These are phyloP conservation scores for Aschersonia sp. DNA, from an alignment of 2,329 filamentous ascomycete species.

Conservation along the genomic window DNA sequence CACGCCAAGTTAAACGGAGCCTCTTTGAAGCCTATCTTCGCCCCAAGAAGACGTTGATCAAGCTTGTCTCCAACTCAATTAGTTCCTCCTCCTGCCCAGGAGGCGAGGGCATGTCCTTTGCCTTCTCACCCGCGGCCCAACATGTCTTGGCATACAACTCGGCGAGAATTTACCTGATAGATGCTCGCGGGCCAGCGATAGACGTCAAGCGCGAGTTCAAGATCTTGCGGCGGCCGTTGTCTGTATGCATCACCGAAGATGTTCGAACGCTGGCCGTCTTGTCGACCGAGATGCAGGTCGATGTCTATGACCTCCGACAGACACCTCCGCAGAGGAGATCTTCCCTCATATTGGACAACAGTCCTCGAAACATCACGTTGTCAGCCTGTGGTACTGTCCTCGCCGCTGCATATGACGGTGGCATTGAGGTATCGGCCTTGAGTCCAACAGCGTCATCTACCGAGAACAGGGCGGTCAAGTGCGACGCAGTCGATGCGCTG, in stretches of 20 bases:
- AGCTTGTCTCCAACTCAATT: conserved; percentile 68
- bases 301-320: conserved; percentile 61
- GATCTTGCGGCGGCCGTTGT: conserved; percentile 58
- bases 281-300: conserved; percentile 69
- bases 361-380: conserved; percentile 62
- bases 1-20: conserved; percentile 58
- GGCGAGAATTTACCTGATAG: conserved; percentile 67
- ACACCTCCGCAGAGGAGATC: conserved; percentile 55
- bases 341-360: conserved; percentile 63
- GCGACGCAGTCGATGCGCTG: conserved; percentile 58
- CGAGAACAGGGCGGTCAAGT: conserved; percentile 64
- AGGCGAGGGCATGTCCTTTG: conserved; percentile 76
- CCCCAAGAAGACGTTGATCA: conserved; percentile 56
- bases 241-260: conserved; percentile 67
- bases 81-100: conserved; percentile 73
- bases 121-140: conserved; percentile 60
- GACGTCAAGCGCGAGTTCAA: conserved; percentile 64
- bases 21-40: conserved; percentile 63
- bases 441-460: conserved; percentile 46
- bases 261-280: conserved; percentile 64
- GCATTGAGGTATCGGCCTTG: conserved; percentile 76
- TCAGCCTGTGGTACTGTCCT: conserved; percentile 72
- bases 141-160: conserved; percentile 72
- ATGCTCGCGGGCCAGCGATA: conserved; percentile 44
- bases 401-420: conserved; percentile 72